Evolutionary conservation across 352 stramenopile species (phyloP).

Genomic region (Pythium vanterpoolii): DNA sequence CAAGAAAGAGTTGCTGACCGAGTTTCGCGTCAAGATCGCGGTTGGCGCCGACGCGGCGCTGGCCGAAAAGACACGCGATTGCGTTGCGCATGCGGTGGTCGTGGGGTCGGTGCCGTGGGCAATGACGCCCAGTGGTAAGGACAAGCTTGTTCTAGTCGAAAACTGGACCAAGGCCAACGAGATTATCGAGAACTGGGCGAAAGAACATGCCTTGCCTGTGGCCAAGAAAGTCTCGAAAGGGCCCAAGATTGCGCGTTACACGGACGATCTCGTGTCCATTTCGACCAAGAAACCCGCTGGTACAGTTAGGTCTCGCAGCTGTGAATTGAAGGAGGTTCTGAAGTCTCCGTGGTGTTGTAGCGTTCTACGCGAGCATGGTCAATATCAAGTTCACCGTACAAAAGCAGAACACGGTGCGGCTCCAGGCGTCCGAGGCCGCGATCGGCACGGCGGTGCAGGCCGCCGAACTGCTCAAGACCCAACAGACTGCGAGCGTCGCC

Average conservation of each 20-base stretch:
- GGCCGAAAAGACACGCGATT: constrained; percentile 26
- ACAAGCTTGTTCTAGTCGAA: constrained; percentile 14
- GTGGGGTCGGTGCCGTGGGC: constrained; percentile 61
- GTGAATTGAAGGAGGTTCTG: background rate
- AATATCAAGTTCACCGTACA: constrained; percentile 76
- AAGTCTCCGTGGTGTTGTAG: constrained; percentile 20
- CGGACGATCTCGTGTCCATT: constrained; percentile 70
- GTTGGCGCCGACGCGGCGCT: constrained; percentile 37
- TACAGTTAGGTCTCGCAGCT: constrained; percentile 16
- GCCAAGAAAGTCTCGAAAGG: constrained; percentile 41
- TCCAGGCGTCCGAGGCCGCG: constrained; percentile 62
- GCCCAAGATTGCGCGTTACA: constrained; percentile 60
- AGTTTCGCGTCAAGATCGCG: constrained; percentile 63
- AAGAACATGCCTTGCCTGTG: constrained; percentile 44
- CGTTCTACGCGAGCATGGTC: constrained; percentile 81
- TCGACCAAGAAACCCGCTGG: constrained; percentile 66
- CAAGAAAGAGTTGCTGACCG: constrained; percentile 59
- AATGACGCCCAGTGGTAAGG: constrained; percentile 12
- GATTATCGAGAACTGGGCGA: constrained; percentile 36
- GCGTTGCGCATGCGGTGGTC: constrained; percentile 32
- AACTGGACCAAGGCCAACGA: constrained; percentile 38
- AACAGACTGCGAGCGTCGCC: constrained; percentile 47
- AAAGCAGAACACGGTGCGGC: constrained; percentile 54
- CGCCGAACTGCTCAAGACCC: constrained; percentile 61
- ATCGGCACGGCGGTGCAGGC: constrained; percentile 76